These are phyloP conservation scores for Penicillium sp. DNA, from an alignment of 2,329 filamentous ascomycete genomes.

Conservation along the genomic window DNA sequence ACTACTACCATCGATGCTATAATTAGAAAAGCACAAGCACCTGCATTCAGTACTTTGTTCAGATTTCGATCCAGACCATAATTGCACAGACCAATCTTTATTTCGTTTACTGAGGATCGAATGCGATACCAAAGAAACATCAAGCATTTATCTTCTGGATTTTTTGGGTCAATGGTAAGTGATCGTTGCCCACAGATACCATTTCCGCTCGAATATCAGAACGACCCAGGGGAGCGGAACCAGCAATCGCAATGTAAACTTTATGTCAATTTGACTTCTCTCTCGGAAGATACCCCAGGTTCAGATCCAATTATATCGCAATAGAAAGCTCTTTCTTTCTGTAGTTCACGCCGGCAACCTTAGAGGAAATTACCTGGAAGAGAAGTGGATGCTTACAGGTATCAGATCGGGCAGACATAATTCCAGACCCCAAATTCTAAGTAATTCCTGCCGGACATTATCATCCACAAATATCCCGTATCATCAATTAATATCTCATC, in stretches of 20 bases:
- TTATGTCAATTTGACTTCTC: neutral
- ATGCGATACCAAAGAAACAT: too few relatives aligned
- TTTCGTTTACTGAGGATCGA: neutral
- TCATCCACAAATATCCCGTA: too few relatives aligned
- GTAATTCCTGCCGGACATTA: too few relatives aligned
- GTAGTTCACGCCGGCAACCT: neutral
- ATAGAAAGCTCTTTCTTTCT: neutral
- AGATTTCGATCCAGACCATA: neutral
- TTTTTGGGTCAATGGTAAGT: too few relatives aligned
- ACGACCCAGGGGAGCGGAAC: neutral
- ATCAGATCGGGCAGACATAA: too few relatives aligned
- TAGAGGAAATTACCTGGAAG: neutral
- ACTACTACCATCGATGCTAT: neutral
- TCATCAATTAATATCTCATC: too few relatives aligned
- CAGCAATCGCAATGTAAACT: neutral
- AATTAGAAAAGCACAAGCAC: neutral
- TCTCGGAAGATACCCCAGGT: neutral
- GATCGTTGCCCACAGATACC: neutral
- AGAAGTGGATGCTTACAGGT: too few relatives aligned
- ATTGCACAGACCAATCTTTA: slow-evolving; percentile 3
- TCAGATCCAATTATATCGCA: neutral
- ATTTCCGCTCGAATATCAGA: neutral
- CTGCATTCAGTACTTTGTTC: neutral
- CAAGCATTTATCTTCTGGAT: too few relatives aligned
- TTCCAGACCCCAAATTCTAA: too few relatives aligned